Conservation (phyloP, 2,329 filamentous ascomycete genomes). For the Phoma sp. region DNA sequence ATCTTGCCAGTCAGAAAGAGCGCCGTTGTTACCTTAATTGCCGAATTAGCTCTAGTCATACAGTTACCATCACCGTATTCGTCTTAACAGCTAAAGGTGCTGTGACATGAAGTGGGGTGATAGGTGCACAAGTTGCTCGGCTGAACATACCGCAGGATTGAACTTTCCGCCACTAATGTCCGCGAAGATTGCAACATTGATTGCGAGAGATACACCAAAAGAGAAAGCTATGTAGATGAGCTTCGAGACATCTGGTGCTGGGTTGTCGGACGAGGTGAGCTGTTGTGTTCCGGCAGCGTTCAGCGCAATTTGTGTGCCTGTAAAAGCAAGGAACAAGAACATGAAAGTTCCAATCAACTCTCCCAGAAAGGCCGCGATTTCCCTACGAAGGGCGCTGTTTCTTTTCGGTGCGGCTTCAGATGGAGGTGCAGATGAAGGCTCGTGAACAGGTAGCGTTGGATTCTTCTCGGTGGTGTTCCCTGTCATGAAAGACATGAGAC, state of each 20-base stretch:
- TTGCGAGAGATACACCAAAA: constrained; percentile 45
- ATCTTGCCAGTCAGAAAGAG: constrained; percentile 32
- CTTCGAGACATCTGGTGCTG: constrained; percentile 32
- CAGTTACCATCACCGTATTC: not conserved
- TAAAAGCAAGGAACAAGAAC: constrained; percentile 50
- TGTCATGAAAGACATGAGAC: constrained; percentile 19
- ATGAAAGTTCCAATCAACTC: constrained; percentile 57
- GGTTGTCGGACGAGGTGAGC: constrained; percentile 27
- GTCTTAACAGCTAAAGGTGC: not conserved
- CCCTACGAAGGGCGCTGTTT: constrained; percentile 23
- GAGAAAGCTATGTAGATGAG: constrained; percentile 46
- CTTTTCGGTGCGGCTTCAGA: constrained; percentile 3
- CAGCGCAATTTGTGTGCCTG: constrained; percentile 57
- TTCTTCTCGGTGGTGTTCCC: constrained; percentile 14
- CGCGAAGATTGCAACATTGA: constrained; percentile 48
- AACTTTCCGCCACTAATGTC: constrained; percentile 46
- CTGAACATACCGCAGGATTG: constrained; percentile 40
- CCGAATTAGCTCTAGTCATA: constrained; percentile 3
- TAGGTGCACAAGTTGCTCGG: constrained; percentile 3
- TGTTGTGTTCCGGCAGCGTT: constrained; percentile 44
- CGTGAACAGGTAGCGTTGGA: constrained; percentile 20
- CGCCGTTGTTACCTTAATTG: constrained; percentile 33
- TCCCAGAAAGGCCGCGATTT: constrained; percentile 43
- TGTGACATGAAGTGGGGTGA: constrained; percentile 41
- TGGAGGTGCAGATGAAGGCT: constrained; percentile 16